Base-by-base conservation (phyloP, 176 grass and related monocot genomes). In the Raddia distichophylla region DNA sequence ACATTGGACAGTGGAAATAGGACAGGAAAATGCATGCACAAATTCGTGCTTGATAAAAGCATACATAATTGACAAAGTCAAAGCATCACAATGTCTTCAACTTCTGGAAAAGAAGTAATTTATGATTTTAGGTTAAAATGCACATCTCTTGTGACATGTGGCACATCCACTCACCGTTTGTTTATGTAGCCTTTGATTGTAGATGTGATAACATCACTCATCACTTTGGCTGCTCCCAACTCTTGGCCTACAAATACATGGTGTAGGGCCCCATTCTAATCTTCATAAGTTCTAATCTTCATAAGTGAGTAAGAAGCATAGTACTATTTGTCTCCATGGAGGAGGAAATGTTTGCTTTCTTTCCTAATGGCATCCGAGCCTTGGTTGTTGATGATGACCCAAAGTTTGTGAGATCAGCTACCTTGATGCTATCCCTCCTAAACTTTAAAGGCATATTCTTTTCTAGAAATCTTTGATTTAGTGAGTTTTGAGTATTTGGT, bases 381-480 rank as follows among this genome's bases (percentile, higher is more conserved):
- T 33, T 86, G 68, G 1, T 86, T 7, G 33, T 81, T 2, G 85
- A 81, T 2, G 46, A 33, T 49, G 34, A 81, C 0, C 5, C 4
- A 5, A 69, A 17, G 15, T 75, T 74, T 13, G 11, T 69, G 0
- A 69, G 11, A 8, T 61, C 54, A 3, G 54, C 85, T n/a, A 3
- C 11, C 45, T 3, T 27, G 13, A 40, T 75, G 78, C n/a, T 87
- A 5, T 33, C 53, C 18, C 14, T 67, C 18, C 6, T 75, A 5
- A 66, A 76, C 18, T 80, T 14, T 33, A 43, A 33, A 70, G 83
- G 83, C 78, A 54, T 52, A 58, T 59, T 68, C 0, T 9, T 19
- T n/a, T 57, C 19, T 19, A 33, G 0, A 7, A 13, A 17, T 43
- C 3, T n/a, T 42, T 43, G 50, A 52, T 52, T 52, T 52, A 15